phyloP scores from a whole-genome alignment of 2,329 filamentous ascomycete species.

The Lecanosticta acicola region DNA sequence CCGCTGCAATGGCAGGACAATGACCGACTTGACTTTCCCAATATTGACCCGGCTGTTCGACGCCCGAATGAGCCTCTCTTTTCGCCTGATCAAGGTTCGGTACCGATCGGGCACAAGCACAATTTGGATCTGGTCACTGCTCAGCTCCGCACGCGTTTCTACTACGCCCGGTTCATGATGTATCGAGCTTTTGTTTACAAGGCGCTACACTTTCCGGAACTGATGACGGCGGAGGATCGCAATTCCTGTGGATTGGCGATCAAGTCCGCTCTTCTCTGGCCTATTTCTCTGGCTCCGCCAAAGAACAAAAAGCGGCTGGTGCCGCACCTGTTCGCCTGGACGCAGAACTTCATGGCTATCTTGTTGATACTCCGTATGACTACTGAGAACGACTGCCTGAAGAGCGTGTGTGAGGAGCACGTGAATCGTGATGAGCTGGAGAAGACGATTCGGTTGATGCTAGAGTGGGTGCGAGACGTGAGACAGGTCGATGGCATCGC shows the following conservation, averaged over 20 bases:
- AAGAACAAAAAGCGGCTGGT: constrained; percentile 55
- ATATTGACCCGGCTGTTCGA: constrained; percentile 23
- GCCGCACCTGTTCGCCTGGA: constrained; percentile 57
- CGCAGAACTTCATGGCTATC: constrained; percentile 56
- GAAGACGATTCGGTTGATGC: constrained; percentile 48
- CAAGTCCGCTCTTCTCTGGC: constrained; percentile 55
- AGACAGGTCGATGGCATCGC: constrained; percentile 51
- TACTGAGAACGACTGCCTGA: constrained; percentile 47
- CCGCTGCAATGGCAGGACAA: constrained; percentile 55
- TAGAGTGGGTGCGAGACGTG: constrained; percentile 57
- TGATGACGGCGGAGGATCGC: constrained; percentile 50
- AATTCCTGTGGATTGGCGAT: constrained; percentile 54
- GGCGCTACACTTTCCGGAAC: constrained; percentile 52
- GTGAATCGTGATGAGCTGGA: constrained; percentile 46
- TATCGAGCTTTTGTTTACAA: constrained; percentile 57
- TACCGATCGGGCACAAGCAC: constrained; percentile 46
- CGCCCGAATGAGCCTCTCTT: constrained; percentile 39
- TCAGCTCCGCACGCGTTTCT: constrained; percentile 54
- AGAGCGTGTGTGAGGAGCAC: constrained; percentile 45
- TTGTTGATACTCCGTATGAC: constrained; percentile 54
- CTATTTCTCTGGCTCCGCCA: constrained; percentile 53
- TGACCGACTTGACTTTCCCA: constrained; percentile 41
- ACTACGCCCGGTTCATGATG: constrained; percentile 54
- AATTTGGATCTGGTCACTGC: constrained; percentile 54
- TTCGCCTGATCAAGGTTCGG: constrained; percentile 42